Base-by-base conservation (phyloP, 1,284 basidiomycete genomes). In the Malassezia slooffiae region DNA sequence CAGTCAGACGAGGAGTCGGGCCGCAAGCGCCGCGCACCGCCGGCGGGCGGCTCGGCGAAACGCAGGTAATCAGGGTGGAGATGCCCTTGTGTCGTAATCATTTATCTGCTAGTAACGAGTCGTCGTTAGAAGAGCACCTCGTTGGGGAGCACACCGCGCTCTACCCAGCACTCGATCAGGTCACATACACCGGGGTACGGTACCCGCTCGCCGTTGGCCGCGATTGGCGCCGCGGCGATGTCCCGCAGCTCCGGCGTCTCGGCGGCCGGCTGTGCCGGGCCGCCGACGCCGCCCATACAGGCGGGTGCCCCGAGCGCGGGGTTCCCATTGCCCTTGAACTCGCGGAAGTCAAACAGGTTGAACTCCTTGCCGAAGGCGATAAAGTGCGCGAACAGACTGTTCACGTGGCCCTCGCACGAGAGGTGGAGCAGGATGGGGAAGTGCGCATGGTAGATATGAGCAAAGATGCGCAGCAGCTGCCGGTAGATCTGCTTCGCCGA, bases 401-500 rank as follows among this genome's bases (percentile, higher is more conserved):
- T 96, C 74, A 95, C 89, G 72, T 96, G 90, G 0, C 89, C 89
- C 67, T 96, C 91, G 34, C 85, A 82, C 44, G 85, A 86, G 17
- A 97, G 78, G 70, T 97, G 90, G 57, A 95, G 80, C 60, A 84
- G 80, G 29, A 86, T 83, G 16, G 78, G 75, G 70, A 90, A 97
- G 70, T 97, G 91, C 4, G 87, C 83, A 70, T 96, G 84, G 72
- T 96, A 97, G 64, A 97, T 81, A 72, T 97, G 91, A 1, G 91
- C 90, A 71, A 96, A 96, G 36, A 97, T 87, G 35, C 91, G 82
- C 44, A 97, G 80, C 23, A 97, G 82, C 66, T 96, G 91, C 38
- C 88, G 83, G 74, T 96, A 97, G 59, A 96, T 82, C 72, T 95
- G 89, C 69, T 93, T 90, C 58, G 90, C 83, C 6, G 87, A 91